Evolutionary conservation across 2,329 filamentous ascomycete genomes (phyloP).

Genomic region (Botrytis medusae): DNA sequence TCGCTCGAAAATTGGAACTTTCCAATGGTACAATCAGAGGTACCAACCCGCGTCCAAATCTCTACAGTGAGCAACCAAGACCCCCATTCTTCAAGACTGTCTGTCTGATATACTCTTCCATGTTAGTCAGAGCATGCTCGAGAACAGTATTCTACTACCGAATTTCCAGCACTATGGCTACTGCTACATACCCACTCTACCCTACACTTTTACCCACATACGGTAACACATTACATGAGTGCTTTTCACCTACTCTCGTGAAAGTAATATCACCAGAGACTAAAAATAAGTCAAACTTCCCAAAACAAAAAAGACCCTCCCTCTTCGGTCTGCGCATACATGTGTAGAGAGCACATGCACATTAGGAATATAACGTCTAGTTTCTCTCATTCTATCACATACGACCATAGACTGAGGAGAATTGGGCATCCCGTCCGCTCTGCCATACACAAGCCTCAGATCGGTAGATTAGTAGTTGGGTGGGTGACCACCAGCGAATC

Average conservation of each 20-base stretch:
- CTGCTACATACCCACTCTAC: background rate
- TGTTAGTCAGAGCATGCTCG: background rate
- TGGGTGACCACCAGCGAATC: background rate
- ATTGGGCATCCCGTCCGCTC: background rate
- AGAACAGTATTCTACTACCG: background rate
- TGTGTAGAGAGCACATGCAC: rapidly evolving
- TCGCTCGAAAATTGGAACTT: too few species aligned
- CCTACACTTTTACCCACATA: background rate
- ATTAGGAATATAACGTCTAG: rapidly evolving
- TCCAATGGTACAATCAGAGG: background rate
- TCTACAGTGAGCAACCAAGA: background rate
- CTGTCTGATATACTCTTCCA: background rate
- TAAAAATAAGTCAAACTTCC: background rate
- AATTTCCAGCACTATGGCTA: background rate
- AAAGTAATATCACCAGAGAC: background rate
- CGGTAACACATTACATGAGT: background rate
- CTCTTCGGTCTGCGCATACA: background rate
- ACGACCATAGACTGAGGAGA: background rate
- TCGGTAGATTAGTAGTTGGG: background rate
- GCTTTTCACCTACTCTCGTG: background rate
- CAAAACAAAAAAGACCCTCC: rapidly evolving
- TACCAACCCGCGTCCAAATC: background rate
- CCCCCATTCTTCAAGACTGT: background rate
- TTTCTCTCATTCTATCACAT: rapidly evolving
- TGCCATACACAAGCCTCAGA: background rate